Evolutionary conservation across 2,329 filamentous ascomycete species (phyloP).

Genomic region (Phoma herbarum): DNA sequence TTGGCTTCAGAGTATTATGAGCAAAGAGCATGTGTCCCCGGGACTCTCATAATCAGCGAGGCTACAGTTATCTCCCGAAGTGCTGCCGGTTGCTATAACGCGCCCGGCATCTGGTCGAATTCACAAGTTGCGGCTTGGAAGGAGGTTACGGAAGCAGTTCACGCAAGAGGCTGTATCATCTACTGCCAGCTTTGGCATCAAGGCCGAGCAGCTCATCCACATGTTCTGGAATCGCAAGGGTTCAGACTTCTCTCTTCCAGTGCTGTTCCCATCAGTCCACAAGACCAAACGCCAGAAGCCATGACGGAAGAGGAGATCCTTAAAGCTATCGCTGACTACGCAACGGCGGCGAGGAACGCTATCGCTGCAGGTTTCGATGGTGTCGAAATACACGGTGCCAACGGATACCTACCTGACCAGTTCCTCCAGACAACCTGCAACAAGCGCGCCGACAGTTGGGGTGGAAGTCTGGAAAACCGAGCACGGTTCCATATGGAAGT

Average conservation of each 20-base stretch:
- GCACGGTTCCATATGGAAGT: slow-evolving; percentile 62
- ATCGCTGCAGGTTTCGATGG: slow-evolving; percentile 66
- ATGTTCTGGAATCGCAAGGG: slow-evolving; percentile 41
- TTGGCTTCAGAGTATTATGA: slow-evolving; percentile 56
- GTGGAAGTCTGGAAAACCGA: slow-evolving; percentile 60
- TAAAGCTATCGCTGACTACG: slow-evolving; percentile 47
- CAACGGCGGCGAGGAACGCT: slow-evolving; percentile 54
- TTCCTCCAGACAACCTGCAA: slow-evolving; percentile 70
- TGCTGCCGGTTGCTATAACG: slow-evolving; percentile 58
- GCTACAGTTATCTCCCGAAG: slow-evolving; percentile 60
- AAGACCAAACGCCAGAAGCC: slow-evolving; percentile 34
- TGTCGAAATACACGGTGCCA: slow-evolving; percentile 65
- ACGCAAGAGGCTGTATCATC: slow-evolving; percentile 66
- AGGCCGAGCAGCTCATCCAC: slow-evolving; percentile 61
- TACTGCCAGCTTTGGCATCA: slow-evolving; percentile 68
- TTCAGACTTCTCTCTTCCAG: slow-evolving; percentile 40
- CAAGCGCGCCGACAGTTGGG: slow-evolving; percentile 59
- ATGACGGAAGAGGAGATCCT: slow-evolving; percentile 51
- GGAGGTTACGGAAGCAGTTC: slow-evolving; percentile 65
- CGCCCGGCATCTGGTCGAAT: slow-evolving; percentile 64
- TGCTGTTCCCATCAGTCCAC: slow-evolving; percentile 43
- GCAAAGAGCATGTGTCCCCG: slow-evolving; percentile 60
- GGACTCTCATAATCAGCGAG: slow-evolving; percentile 67
- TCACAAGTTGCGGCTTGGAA: slow-evolving; percentile 62
- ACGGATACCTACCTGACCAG: slow-evolving; percentile 72